Evolutionary conservation across 495 filamentous ascomycete species (phyloP).

Genomic region (Aspergillus sclerotioniger): DNA sequence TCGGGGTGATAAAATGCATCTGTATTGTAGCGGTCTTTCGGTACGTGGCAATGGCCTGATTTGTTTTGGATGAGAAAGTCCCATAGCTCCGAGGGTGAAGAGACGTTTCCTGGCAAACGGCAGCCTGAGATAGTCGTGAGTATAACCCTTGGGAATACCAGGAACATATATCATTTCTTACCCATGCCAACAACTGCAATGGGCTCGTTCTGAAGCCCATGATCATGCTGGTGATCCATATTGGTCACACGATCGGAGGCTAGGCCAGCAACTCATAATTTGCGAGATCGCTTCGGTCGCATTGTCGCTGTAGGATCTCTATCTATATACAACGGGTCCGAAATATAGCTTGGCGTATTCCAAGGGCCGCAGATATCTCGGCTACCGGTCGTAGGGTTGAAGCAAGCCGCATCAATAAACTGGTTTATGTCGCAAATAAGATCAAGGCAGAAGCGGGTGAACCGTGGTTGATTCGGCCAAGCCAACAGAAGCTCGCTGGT

Average conservation of each 20-base stretch:
- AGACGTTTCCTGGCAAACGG: neutral
- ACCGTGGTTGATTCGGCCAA: neutral
- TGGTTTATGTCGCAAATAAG: neutral
- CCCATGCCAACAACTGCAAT: neutral
- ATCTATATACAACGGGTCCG: neutral
- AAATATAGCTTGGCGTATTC: neutral
- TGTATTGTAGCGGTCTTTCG: neutral
- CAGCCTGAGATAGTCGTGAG: neutral
- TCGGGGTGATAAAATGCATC: neutral
- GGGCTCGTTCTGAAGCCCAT: neutral
- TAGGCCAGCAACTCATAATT: neutral
- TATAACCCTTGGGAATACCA: neutral
- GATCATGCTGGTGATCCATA: neutral
- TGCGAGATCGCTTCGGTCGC: too few species aligned
- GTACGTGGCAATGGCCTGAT: neutral
- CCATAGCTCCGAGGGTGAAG: neutral
- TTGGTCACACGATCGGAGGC: neutral
- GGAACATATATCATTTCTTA: neutral
- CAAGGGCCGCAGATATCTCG: neutral
- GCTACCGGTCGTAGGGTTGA: neutral
- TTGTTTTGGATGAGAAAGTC: neutral
- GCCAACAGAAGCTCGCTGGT: too few species aligned
- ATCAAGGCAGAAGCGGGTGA: neutral
- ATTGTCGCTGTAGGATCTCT: neutral
- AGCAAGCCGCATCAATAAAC: neutral